Percentiles rank a stretch among this genome's conserved stretches.
These are phyloP conservation scores for Fusarium sororula DNA, from an alignment of 2,329 filamentous ascomycete genomes.

Conservation along the genomic window DNA sequence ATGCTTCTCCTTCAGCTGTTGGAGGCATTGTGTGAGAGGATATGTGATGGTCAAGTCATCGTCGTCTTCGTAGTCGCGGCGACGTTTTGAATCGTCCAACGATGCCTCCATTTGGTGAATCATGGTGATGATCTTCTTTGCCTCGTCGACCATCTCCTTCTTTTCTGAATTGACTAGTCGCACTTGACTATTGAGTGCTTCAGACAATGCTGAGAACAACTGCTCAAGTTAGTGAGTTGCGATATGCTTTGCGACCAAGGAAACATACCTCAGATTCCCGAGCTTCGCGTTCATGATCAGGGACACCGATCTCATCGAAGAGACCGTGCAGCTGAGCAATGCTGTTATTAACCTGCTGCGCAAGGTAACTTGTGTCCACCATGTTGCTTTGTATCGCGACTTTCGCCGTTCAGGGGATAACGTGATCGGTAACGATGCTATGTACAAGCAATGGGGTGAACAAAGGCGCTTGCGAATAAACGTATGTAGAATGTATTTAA, in stretches of 20 bases:
- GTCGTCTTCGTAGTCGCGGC: constrained; percentile 71
- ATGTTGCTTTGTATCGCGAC: constrained; percentile 49
- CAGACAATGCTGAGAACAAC: constrained; percentile 92
- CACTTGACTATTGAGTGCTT: constrained; percentile 90
- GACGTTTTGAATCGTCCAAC: constrained; percentile 77
- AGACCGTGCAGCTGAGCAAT: constrained; percentile 92
- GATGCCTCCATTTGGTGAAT: constrained; percentile 96
- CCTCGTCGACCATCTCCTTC: constrained; percentile 88
- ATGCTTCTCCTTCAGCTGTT: constrained; percentile 86
- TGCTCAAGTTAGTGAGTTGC: constrained; percentile 49
- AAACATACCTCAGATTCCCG: constrained; percentile 84
- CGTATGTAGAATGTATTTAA: constrained; percentile 6
- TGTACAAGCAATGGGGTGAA: constrained; percentile 14
- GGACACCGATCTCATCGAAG: constrained; percentile 98
- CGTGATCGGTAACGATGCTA: constrained; percentile 22
- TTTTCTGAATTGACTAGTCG: constrained; percentile 87
- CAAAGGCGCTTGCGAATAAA: constrained; percentile 8
- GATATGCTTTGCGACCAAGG: background rate
- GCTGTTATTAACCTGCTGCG: constrained; percentile 94
- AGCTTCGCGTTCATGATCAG: constrained; percentile 88
- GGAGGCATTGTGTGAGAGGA: constrained; percentile 82
- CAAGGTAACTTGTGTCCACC: constrained; percentile 90
- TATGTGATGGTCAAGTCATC: constrained; percentile 81
- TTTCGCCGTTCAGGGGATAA: constrained; percentile 22
- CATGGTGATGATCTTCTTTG: constrained; percentile 81